These are phyloP conservation scores for Heracleum sosnowskyi DNA, from an alignment of 129 eudicot genomes.

Conservation along the genomic window DNA sequence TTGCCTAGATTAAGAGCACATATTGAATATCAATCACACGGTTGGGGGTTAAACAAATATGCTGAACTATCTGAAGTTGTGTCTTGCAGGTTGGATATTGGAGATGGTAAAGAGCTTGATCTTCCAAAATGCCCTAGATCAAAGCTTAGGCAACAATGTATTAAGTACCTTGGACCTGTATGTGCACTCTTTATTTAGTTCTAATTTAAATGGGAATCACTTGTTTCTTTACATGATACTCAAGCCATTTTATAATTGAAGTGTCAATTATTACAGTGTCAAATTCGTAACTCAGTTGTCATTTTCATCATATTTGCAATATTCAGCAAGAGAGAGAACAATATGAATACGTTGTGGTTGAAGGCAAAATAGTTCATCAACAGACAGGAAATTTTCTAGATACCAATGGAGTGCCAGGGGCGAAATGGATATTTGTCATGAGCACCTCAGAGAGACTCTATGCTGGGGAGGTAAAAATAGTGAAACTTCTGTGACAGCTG, in stretches of 20 bases:
- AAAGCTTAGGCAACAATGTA: constrained; percentile 77
- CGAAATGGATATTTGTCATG: constrained; percentile 88
- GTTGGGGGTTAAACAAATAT: not conserved
- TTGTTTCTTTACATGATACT: not conserved
- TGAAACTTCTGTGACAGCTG: not conserved
- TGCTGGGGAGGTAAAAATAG: constrained; percentile 60
- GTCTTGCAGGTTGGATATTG: constrained; percentile 78
- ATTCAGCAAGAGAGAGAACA: constrained; percentile 79
- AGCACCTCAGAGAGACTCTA: constrained; percentile 68
- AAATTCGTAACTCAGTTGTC: not conserved
- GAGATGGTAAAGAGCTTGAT: constrained; percentile 89
- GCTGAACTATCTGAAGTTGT: not conserved
- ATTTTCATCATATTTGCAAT: constrained; percentile 2
- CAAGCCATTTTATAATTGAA: not conserved
- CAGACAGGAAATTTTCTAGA: constrained; percentile 47
- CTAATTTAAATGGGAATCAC: not conserved
- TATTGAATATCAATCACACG: not conserved
- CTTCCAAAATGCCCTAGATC: constrained; percentile 78
- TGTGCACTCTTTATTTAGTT: constrained; percentile 15
- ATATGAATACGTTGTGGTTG: constrained; percentile 60
- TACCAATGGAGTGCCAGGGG: constrained; percentile 37
- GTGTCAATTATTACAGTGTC: not conserved
- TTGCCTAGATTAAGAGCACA: not conserved
- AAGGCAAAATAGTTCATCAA: constrained; percentile 58
- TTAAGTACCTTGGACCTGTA: constrained; percentile 98